Conservation (phyloP, 2,329 filamentous ascomycete genomes). For the Orbilia blumenaviensis region DNA sequence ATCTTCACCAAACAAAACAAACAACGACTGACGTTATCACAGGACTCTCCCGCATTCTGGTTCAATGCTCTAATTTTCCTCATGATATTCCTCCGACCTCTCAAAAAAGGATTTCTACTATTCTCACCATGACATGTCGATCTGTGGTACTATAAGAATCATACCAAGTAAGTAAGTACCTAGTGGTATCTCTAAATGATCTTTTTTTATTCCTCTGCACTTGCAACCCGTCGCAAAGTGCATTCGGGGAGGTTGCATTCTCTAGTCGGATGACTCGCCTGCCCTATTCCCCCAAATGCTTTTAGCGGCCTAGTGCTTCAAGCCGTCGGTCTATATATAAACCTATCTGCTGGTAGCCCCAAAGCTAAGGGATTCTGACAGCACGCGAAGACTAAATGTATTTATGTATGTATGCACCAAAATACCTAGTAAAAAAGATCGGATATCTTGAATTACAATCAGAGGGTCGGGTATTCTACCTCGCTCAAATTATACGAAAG, state of each 20-base stretch:
- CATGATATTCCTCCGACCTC: neutral
- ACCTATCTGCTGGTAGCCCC: neutral
- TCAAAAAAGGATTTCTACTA: too few species aligned
- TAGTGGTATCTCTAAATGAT: neutral
- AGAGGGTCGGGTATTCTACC: too few species aligned
- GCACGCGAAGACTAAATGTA: neutral
- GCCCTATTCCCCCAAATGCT: neutral
- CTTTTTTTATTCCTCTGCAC: neutral
- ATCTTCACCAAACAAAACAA: neutral
- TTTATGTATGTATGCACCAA: neutral
- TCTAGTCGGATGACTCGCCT: neutral
- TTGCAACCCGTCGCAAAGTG: neutral
- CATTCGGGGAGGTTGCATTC: conserved; percentile 1
- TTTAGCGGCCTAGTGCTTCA: neutral
- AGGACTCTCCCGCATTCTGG: conserved; percentile 5
- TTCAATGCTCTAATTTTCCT: neutral
- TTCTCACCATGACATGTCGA: too few species aligned
- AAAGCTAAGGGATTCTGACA: too few species aligned
- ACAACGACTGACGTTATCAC: conserved; percentile 7
- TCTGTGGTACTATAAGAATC: too few species aligned
- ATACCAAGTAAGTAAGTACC: too few species aligned
- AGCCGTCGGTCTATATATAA: conserved; percentile 2
- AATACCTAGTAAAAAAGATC: neutral
- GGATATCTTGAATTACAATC: too few species aligned
- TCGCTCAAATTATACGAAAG: too few species aligned